A percentile compares a stretch with the other conserved stretches of the same genome.
Conservation (phyloP, 2,329 filamentous ascomycete species). For the Aspergillus sp. region DNA sequence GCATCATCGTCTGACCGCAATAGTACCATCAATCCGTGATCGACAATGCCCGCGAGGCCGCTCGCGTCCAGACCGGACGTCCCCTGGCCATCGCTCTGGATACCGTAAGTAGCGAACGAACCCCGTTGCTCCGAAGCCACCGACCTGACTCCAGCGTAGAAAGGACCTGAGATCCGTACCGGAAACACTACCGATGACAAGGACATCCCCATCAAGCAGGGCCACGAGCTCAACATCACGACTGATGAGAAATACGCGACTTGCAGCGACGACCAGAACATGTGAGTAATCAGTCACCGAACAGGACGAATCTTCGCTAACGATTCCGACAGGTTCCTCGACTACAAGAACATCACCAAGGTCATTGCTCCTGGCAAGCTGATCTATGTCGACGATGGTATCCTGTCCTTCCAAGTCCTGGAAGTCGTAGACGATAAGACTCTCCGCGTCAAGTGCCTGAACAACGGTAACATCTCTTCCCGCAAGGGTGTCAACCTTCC, state of each 20-base stretch:
- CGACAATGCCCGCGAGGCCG: conserved; percentile 87
- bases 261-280: conserved; percentile 82
- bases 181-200: conserved; percentile 69
- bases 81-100: conserved; percentile 93
- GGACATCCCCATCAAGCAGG: conserved; percentile 78
- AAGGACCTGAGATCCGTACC: conserved; percentile 85
- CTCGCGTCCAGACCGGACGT: conserved; percentile 72
- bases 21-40: conserved; percentile 98
- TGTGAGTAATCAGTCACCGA: conserved; percentile 58
- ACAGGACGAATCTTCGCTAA: not conserved
- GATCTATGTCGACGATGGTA: conserved; percentile 98
- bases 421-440: conserved; percentile 86
- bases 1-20: not conserved
- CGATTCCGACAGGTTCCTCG: conserved; percentile 70
- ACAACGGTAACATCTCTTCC: conserved; percentile 98
- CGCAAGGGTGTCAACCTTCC: conserved; percentile 99
- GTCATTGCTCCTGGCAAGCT: conserved; percentile 87
- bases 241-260: conserved; percentile 92
- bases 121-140: not conserved
- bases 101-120: conserved; percentile 56
- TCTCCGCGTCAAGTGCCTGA: conserved; percentile 80
- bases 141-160: conserved; percentile 41
- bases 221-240: conserved; percentile 88
- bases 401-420: conserved; percentile 92
- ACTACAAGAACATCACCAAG: conserved; percentile 99